Evolutionary conservation across 495 filamentous ascomycete genomes (phyloP), one percentile per base, ranked within the genome.

Genomic region (Penicillium lividum): DNA sequence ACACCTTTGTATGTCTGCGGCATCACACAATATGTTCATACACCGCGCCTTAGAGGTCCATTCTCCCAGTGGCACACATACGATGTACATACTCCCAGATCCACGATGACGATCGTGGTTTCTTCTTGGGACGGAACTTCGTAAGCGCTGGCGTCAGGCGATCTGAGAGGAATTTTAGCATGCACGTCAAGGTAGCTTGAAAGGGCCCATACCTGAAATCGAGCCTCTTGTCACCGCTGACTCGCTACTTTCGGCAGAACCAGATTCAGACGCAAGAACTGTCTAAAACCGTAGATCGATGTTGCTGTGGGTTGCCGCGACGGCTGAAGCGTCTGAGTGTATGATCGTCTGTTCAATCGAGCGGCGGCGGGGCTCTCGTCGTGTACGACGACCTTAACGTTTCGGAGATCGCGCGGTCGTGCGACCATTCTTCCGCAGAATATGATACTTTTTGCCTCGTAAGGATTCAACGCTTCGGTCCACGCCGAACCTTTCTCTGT

Each of bases 371-470:
- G 36, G 36, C 36, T 11, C 36, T n/a, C 3, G 36, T 40, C 36
- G 36, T 40, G 5, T 40, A 40, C 36, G 36, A 13, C 36, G 11
- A 40, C 36, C 36, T 13, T 40, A 3, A 40, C 36, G 15, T 11
- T 40, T 40, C 9, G 9, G 36, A 40, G 36, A 40, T 40, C 36
- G 36, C 11, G 36, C 36, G n/a, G 9, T 40, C 3, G 36, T 40
- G 36, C 36, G 36, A 40, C 36, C 15, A 13, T n/a, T 28, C 30
- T 58, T 58, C 29, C 56, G 56, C 29, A 58, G 25, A 42, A 58
- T 58, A 48, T 58, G 43, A 15, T 58, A 58, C 42, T 52, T 58
- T 27, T 60, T 60, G 36, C 45, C 58, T 51, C 58, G 58, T 51
- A 60, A 30, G 18, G 58, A 22, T 22, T 22, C 22, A 22, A 22